These are phyloP conservation scores for Anastatica hierochuntica DNA, from an alignment of 345 rosid species.

Conservation along the genomic window DNA sequence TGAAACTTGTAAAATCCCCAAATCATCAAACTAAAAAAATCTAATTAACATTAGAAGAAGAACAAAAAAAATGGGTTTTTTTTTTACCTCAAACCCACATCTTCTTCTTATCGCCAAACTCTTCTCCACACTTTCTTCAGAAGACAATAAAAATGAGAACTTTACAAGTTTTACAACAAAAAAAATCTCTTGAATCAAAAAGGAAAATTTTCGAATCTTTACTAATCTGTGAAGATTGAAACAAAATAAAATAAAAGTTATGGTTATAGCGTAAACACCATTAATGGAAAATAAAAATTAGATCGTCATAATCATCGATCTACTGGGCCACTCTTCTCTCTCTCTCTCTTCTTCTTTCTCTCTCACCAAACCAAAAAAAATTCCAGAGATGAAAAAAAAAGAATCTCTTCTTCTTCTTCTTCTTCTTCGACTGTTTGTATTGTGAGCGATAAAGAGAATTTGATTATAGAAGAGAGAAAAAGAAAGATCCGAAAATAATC, in stretches of 20 bases:
- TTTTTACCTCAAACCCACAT: constrained; percentile 33
- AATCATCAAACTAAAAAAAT: constrained; percentile 8
- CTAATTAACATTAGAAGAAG: neutral
- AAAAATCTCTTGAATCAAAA: constrained; percentile 16
- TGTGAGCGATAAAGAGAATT: constrained; percentile 24
- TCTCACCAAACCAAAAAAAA: constrained; percentile 2
- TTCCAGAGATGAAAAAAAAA: constrained; percentile 4
- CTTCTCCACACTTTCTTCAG: constrained; percentile 5
- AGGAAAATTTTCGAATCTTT: constrained; percentile 5
- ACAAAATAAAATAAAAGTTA: neutral
- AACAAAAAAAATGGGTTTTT: neutral
- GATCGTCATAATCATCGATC: too few species aligned
- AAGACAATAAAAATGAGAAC: neutral
- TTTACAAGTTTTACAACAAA: constrained; percentile 2
- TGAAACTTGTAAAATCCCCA: constrained; percentile 9
- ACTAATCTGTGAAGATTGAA: constrained; percentile 5
- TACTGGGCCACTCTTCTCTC: too few species aligned
- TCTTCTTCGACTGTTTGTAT: too few species aligned
- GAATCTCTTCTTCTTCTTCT: constrained; percentile 10
- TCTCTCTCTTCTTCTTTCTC: constrained; percentile 26
- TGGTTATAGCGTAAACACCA: constrained; percentile 28
- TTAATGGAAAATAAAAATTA: constrained; percentile 34
- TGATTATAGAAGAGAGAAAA: constrained; percentile 10
- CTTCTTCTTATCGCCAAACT: constrained; percentile 27
- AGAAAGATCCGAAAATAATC: constrained; percentile 33